These are phyloP conservation scores for Candida ipomoeae DNA, from an alignment of 805 yeast species.

Conservation along the genomic window DNA sequence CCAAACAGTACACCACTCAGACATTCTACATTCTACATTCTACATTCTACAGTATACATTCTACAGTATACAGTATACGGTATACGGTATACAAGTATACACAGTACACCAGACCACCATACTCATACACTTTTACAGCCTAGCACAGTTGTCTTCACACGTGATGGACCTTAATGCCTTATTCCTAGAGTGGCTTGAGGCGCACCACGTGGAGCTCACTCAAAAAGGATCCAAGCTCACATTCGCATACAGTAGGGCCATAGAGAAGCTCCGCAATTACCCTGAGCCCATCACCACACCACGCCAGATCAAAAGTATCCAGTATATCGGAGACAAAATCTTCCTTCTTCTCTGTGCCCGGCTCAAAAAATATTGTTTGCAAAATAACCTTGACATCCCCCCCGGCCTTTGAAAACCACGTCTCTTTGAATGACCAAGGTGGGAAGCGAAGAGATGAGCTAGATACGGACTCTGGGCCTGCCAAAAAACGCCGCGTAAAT, in stretches of 20 bases:
- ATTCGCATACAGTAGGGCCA: constrained; percentile 52
- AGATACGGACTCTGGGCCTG: constrained; percentile 8
- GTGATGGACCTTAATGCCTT: constrained; percentile 44
- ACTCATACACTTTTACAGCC: too few species aligned
- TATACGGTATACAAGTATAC: too few species aligned
- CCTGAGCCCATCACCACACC: constrained; percentile 51
- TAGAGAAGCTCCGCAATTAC: constrained; percentile 44
- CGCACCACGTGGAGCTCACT: constrained; percentile 43
- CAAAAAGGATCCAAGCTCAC: constrained; percentile 50
- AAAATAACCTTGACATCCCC: constrained; percentile 49
- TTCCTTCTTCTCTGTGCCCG: constrained; percentile 46
- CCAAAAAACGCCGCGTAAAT: constrained; percentile 7
- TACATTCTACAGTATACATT: too few species aligned
- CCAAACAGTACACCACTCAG: too few species aligned
- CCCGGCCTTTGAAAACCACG: constrained; percentile 18
- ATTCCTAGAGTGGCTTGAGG: constrained; percentile 57
- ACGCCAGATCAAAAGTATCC: constrained; percentile 53
- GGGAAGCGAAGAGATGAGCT: constrained; percentile 15
- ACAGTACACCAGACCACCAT: too few species aligned
- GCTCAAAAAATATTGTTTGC: constrained; percentile 53
- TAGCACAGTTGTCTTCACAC: too few species aligned
- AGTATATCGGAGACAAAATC: constrained; percentile 70
- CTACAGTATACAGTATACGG: too few species aligned
- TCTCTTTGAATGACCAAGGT: constrained; percentile 8
- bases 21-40: too few species aligned